Evolutionary conservation across 305 asterid genomes (phyloP).

Genomic region (Nicotiana rustica): DNA sequence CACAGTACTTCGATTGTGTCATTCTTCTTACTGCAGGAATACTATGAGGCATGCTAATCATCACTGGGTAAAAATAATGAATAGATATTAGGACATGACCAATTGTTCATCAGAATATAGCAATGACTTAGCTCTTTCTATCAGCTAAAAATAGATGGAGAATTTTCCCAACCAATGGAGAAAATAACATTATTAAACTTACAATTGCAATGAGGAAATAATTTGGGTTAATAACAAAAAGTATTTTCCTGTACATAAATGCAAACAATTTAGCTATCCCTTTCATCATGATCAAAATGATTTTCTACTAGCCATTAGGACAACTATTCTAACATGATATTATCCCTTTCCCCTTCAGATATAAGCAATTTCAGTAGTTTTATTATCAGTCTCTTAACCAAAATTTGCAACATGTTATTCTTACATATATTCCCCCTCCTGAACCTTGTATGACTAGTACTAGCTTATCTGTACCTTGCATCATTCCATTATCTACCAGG

Average conservation of each 20-base stretch:
- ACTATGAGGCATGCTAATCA: slow-evolving; percentile 2
- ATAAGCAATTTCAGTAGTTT: slow-evolving; percentile 11
- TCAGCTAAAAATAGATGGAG: no score
- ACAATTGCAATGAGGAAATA: slow-evolving; percentile 3
- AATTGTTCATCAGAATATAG: neutral
- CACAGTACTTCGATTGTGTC: neutral
- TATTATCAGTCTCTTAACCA: neutral
- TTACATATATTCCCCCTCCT: neutral
- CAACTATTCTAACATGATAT: slow-evolving; percentile 20
- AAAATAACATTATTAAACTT: slow-evolving; percentile 12
- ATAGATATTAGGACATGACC: neutral
- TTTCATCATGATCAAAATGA: slow-evolving; percentile 4
- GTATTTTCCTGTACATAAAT: neutral
- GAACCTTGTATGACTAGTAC: slow-evolving; percentile 25
- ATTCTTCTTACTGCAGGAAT: neutral
- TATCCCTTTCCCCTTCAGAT: neutral
- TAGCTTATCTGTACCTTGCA: neutral
- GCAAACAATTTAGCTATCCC: slow-evolving; percentile 11
- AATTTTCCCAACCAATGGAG: no score
- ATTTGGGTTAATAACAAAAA: slow-evolving; percentile 5
- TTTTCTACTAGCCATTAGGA: slow-evolving; percentile 3
- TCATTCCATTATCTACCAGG: slow-evolving; percentile 9
- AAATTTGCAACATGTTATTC: neutral
- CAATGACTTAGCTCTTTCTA: no score
- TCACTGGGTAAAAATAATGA: neutral